Evolutionary conservation across 371 early-diverging fungal genomes (phyloP), one percentile per base, ranked within the genome.

Genomic region (Zychaea mexicana): DNA sequence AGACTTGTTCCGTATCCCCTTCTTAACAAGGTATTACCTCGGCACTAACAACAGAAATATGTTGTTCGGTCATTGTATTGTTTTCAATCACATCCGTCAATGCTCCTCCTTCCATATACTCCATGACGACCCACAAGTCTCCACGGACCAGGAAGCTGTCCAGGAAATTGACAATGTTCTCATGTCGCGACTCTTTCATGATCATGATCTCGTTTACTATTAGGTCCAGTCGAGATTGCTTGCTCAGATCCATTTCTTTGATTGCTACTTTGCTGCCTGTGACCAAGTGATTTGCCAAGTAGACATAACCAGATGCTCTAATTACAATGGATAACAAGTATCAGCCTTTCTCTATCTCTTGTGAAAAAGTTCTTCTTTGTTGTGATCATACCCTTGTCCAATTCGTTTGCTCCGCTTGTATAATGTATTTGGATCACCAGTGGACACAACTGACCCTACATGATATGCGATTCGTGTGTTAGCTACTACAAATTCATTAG

Each of bases 121-220:
- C 99, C 96, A 98, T 96, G 28, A 98, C 91, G 9, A 98, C 96
- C 99, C 99, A 98, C 57, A 98, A 79, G 33, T 97, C 97, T 52
- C 77, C 77, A 56, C 81, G 82, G 45, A 95, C 87, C 61, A 98
- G 76, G 84, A 91, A 98, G 1, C 92, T 83, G 76, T 97, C 97
- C 47, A 96, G 79, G 72, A 88, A 97, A 78, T 96, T 96, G 76
- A 98, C 96, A 77, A 98, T 96, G 77, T 98, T 98, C 56, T 91
- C 88, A 77, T 98, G 97, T 49, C 89, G 91, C 13, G 92, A 90
- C 76, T 96, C 97, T 72, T 92, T 94, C 98, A 98, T 97, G 53
- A 97, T 93, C 60, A 92, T 67, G 61, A 98, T 96, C 78, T 98
- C 98, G 82, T 96, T 97, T 15, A 97, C 96, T 52, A 97, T 91